Evolutionary conservation across 768 basidiomycete genomes (phyloP).

Genomic region (Mycena filopes): DNA sequence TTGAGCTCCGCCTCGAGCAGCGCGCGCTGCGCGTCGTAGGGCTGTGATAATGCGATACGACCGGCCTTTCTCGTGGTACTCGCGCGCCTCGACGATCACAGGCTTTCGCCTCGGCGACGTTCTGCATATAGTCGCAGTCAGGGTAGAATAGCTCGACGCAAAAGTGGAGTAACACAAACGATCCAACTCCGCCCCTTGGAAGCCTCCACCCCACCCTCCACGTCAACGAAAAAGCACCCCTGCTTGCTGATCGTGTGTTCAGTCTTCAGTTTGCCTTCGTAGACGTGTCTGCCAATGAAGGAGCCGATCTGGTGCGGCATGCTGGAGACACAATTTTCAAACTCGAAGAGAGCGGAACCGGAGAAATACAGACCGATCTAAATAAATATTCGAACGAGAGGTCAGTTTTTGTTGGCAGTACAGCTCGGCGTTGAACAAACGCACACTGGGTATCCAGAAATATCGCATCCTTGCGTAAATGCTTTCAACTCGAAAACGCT

Average conservation of each 20-base stretch:
- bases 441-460: conserved; percentile 66
- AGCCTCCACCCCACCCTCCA: conserved; percentile 46
- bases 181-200: conserved; percentile 49
- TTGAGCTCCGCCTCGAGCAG: conserved; percentile 63
- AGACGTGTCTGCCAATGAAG: conserved; percentile 66
- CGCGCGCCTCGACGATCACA: conserved; percentile 57
- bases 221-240: conserved; percentile 71
- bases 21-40: conserved; percentile 77
- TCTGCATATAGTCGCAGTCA: conserved; percentile 49
- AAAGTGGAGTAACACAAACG: conserved; percentile 36
- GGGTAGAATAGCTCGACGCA: not conserved
- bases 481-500: conserved; percentile 64
- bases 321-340: conserved; percentile 34
- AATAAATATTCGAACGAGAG: conserved; percentile 78
- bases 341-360: conserved; percentile 47
- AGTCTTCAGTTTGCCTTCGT: conserved; percentile 60
- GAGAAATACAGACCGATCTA: conserved; percentile 29
- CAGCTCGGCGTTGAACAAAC: conserved; percentile 34
- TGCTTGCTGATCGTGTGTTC: conserved; percentile 48
- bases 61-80: conserved; percentile 47
- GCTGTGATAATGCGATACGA: conserved; percentile 74
- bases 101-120: conserved; percentile 59
- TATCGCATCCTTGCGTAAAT: conserved; percentile 48
- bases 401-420: conserved; percentile 53
- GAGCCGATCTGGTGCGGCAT: conserved; percentile 66